Base-by-base conservation (phyloP, 805 yeast genomes). In the Nakazawaea ernobii region DNA sequence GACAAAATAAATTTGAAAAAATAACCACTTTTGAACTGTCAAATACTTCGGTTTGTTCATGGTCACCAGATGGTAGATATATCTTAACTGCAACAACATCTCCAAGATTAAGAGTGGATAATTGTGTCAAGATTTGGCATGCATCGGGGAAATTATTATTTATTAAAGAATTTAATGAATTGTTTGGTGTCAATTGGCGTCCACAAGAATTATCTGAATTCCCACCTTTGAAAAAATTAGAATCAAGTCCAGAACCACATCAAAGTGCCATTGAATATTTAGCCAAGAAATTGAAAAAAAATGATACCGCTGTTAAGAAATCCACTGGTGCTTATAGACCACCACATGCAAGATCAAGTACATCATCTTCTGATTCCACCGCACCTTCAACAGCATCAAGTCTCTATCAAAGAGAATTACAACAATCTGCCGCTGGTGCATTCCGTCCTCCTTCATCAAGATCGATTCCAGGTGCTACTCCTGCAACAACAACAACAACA, bases 11-110 rank as follows among this genome's bases (percentile, higher is more conserved):
- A 66, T 92, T 90, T 65, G 69, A 74, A 48, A 86, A 87, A 64
- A 79, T 94, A 45, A 74, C 90, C 17, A 75, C 87, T 15, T 85
- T 94, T 59, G 87, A 88, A 60, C 99, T 98, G 11, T 70, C 96
- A 39, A 95, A 94, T 70, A 90, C 98, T 13, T 84, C 95, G n/a
- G 95, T 85, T 39, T 92, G 97, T 65, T 88, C 87, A 64, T 94
- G 99, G 99, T 83, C 95, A 2, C 99, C 99, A 8, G 95, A 94
- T 67, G 98, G 99, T 35, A 82, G 94, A 59, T 90, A 76, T 61
- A 81, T 94, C 49, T 70, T 94, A 65, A 92, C 98, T 13, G 98
- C 99, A 15, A 95, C 98, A 5, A 94, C 98, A 0, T 82, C 97
- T 17, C 99, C 99, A 53, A 79, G 99, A 58, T 77, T 94, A 57